Percentiles rank a stretch among this genome's conserved stretches.
phyloP scores from a whole-genome alignment of 2,329 filamentous ascomycete genomes.

The Clonostachys byssicola region DNA sequence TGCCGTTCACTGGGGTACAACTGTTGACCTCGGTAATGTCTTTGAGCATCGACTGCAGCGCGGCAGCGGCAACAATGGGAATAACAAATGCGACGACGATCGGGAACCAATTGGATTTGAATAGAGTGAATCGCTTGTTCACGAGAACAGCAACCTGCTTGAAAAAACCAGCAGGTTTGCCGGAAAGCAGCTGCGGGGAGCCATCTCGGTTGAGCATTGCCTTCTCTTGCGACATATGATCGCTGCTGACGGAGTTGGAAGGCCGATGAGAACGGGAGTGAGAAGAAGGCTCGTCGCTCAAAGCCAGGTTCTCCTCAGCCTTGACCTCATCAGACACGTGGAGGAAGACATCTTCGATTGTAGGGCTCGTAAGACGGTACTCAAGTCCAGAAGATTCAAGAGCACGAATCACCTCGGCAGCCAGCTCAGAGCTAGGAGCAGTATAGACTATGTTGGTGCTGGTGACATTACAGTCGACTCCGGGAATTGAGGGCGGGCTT shows the following conservation, averaged over 20 bases:
- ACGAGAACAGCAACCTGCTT: conserved; percentile 61
- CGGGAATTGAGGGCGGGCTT: conserved; percentile 47
- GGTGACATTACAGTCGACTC: conserved; percentile 45
- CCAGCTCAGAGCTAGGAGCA: conserved; percentile 61
- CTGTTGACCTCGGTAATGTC: conserved; percentile 9
- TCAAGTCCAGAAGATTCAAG: conserved; percentile 62
- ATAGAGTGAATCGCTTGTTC: conserved; percentile 59
- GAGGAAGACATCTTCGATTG: conserved; percentile 70
- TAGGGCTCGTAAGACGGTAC: conserved; percentile 65
- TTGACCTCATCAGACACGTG: conserved; percentile 51
- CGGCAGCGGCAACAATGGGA: conserved; percentile 68
- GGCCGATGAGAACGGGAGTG: too few relatives aligned
- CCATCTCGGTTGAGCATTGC: not conserved
- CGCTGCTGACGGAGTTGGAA: too few relatives aligned
- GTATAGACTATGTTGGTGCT: conserved; percentile 69
- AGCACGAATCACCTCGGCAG: conserved; percentile 62
- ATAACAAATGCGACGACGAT: conserved; percentile 70
- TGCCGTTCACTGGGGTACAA: not conserved
- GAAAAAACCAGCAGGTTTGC: conserved; percentile 51
- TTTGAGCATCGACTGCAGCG: conserved; percentile 69
- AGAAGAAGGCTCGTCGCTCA: conserved; percentile 1
- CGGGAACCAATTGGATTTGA: conserved; percentile 54
- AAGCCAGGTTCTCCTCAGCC: conserved; percentile 3
- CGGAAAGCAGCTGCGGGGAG: conserved; percentile 35
- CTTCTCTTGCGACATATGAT: not conserved